A percentile compares a stretch with the other conserved stretches of the same genome.
Conservation (phyloP, 2,329 filamentous ascomycete genomes). For the Alternaria sp. region DNA sequence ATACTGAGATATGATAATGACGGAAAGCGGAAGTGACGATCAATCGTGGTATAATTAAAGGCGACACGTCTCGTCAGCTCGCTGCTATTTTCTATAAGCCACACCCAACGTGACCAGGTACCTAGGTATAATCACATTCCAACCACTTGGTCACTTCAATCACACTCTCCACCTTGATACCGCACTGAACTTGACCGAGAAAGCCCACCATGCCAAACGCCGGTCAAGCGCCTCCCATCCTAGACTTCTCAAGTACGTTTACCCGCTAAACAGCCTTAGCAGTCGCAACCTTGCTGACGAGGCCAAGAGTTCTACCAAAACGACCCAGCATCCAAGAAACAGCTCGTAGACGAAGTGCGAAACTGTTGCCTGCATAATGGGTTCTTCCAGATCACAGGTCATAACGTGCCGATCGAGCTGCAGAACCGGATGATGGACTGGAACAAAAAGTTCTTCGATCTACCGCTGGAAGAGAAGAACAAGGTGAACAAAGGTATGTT, state of each 20-base stretch:
- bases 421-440: slow-evolving; percentile 49
- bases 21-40: not conserved
- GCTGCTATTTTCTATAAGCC: not conserved
- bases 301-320: slow-evolving; percentile 34
- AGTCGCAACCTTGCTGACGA: not conserved
- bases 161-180: not conserved
- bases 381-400: slow-evolving; percentile 56
- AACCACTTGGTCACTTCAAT: not conserved
- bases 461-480: slow-evolving; percentile 52
- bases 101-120: not conserved
- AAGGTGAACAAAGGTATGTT: slow-evolving; percentile 45
- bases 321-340: slow-evolving; percentile 29
- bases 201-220: slow-evolving; percentile 25
- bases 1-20: not conserved
- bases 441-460: slow-evolving; percentile 51
- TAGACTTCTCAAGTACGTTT: slow-evolving; percentile 36
- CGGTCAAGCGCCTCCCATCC: slow-evolving; percentile 32
- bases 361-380: slow-evolving; percentile 47
- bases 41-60: not conserved
- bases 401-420: slow-evolving; percentile 48
- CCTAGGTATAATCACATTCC: not conserved
- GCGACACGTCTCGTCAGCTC: not conserved
- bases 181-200: not conserved
- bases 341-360: slow-evolving; percentile 37
- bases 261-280: not conserved